Conservation (phyloP, 2,329 filamentous ascomycete species). For the Colletotrichum sidae region DNA sequence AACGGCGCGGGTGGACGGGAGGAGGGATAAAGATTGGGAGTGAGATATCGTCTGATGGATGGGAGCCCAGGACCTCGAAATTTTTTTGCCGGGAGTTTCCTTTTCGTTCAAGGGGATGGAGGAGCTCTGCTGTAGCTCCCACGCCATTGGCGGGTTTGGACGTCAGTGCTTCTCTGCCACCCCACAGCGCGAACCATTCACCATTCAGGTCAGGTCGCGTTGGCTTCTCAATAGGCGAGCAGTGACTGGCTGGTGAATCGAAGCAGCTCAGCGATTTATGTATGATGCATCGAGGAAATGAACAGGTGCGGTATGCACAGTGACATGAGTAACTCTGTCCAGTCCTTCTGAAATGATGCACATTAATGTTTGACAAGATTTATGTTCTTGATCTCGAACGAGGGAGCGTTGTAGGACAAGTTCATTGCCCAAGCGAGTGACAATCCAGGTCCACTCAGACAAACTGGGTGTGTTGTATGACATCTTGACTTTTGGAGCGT, state of each 20-base stretch:
- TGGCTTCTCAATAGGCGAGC: constrained; percentile 25
- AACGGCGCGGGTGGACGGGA: constrained; percentile 28
- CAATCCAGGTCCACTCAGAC: too few species aligned
- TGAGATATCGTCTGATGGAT: constrained; percentile 32
- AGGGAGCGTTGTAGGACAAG: too few species aligned
- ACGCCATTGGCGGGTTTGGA: constrained; percentile 30
- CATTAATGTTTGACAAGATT: background rate
- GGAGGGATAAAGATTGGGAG: constrained; percentile 19
- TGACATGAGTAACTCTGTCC: background rate
- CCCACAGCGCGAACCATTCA: constrained; percentile 22
- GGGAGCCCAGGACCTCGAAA: constrained; percentile 26
- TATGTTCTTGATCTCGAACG: too few species aligned
- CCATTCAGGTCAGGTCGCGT: constrained; percentile 27
- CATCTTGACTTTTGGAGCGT: too few species aligned
- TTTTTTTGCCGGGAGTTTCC: constrained; percentile 37
- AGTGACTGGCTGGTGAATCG: constrained; percentile 9
- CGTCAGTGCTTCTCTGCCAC: constrained; percentile 16
- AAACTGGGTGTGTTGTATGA: too few species aligned
- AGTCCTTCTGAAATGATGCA: too few species aligned
- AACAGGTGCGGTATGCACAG: background rate
- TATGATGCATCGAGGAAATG: background rate
- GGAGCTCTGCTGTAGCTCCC: constrained; percentile 30
- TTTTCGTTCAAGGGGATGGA: constrained; percentile 27
- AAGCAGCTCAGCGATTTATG: background rate
- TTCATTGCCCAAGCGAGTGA: too few species aligned